These are phyloP conservation scores for Protea cynaroides DNA, from an alignment of 164 flowering plant species.

Conservation along the genomic window DNA sequence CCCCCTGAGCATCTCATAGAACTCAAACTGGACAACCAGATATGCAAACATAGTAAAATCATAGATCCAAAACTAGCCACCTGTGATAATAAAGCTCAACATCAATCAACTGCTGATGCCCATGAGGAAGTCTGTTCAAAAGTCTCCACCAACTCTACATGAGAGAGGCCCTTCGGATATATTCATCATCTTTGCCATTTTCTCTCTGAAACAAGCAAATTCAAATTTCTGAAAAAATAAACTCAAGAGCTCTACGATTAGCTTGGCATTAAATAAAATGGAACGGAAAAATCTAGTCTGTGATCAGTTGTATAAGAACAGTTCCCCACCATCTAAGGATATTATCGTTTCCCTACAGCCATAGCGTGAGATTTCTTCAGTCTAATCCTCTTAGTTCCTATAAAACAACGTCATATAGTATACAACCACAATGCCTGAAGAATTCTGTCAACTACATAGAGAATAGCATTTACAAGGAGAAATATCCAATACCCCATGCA, in stretches of 20 bases:
- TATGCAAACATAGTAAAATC: conserved; percentile 4
- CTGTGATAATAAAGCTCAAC: conserved; percentile 1
- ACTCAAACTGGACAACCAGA: neutral
- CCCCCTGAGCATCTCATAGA: neutral
- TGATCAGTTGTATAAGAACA: neutral
- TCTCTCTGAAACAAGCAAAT: conserved; percentile 45
- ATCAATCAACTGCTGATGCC: conserved; percentile 6
- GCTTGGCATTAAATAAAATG: neutral
- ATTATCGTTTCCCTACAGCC: too few species aligned
- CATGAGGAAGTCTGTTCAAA: neutral
- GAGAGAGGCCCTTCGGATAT: neutral
- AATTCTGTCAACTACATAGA: too few species aligned
- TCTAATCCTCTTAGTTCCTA: too few species aligned
- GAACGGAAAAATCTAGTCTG: neutral
- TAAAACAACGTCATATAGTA: too few species aligned
- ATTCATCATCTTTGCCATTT: conserved; percentile 65
- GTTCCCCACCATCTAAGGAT: too few species aligned
- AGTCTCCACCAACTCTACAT: neutral
- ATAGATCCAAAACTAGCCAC: neutral
- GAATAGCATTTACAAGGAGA: too few species aligned
- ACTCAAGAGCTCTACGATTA: neutral
- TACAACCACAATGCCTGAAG: too few species aligned
- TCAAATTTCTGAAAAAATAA: conserved; percentile 1
- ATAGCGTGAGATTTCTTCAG: too few species aligned
- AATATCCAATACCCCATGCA: too few species aligned